Base-by-base conservation (phyloP, 116 monocot genomes). In the Dioscorea cayenensis region DNA sequence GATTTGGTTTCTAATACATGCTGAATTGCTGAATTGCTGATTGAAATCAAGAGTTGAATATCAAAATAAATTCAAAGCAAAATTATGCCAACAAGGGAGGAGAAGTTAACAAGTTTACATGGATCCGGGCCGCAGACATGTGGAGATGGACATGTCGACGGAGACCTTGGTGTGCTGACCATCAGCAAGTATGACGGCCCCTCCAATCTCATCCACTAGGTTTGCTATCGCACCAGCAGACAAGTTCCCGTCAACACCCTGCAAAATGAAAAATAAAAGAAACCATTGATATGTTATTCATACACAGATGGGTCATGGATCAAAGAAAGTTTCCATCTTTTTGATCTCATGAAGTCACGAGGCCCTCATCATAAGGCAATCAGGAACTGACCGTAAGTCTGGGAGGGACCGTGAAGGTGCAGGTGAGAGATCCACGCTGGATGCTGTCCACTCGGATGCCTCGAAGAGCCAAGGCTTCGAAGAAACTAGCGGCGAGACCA, bases 351-450 rank as follows among this genome's bases (percentile, higher is more conserved):
- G 11, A 32, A 2, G 4, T 43, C 43, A 43, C 11, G 11, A 32
- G 32, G 4, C 25, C 25, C 25, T 25, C 32, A 32, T 32, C 4
- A 32, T 32, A 32, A 43, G 43, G 43, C 64, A 78, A 49, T 22
- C 16, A 32, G 14, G 65, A 18, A 65, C 80, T 78, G 29, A 91
- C 91, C 18, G 95, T 92, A 81, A 89, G 86, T 28, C 89, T 73
- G 38, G 89, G 77, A 16, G 92, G 89, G 35, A 95, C 92, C 60
- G 58, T 79, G 84, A 95, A 87, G 86, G 89, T 76, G 80, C 92
- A 95, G 75, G 74, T 68, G 79, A 95, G 32, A 73, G 52, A 78
- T 4, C 95, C 95, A 13, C 73, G 87, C 9, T 62, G 55, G 77
- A 89, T 73, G 49, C 28, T 50, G 51, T 87, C 85, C 52, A 95